phyloP scores from a whole-genome alignment of 73 alveolate species.

The Blepharisma japonicum region DNA sequence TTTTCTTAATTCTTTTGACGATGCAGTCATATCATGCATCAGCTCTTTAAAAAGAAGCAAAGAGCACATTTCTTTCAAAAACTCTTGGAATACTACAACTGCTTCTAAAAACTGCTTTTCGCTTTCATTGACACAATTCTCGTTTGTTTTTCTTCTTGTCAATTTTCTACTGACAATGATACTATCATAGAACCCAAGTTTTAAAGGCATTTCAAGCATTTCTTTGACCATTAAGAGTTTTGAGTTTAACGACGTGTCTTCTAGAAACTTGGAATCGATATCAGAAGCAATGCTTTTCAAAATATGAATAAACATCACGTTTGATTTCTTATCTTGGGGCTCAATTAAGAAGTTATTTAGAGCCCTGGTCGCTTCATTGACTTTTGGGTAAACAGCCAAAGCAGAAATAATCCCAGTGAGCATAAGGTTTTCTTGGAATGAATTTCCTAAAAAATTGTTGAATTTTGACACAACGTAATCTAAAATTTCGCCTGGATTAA shows the following conservation, averaged over 20 bases:
- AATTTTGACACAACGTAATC: conserved; percentile 10
- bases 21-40: neutral
- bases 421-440: neutral
- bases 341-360: conserved; percentile 22
- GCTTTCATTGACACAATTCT: neutral
- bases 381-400: conserved; percentile 12
- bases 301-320: neutral
- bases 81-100: conserved; percentile 20
- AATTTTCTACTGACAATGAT: neutral
- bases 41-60: conserved; percentile 5
- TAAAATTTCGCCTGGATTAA: conserved; percentile 8
- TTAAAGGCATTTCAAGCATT: neutral
- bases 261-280: neutral
- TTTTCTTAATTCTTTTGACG: neutral
- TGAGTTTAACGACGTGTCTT: neutral
- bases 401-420: conserved; percentile 4
- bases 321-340: neutral
- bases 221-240: neutral
- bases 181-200: neutral
- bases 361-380: neutral
- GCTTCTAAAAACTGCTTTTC: neutral
- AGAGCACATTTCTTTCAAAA: conserved; percentile 18
- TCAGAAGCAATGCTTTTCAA: neutral
- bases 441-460: neutral
- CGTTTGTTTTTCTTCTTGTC: neutral